Base-by-base conservation (phyloP, 345 rosid genomes). In the rapeseed (Brassica napus) region DNA sequence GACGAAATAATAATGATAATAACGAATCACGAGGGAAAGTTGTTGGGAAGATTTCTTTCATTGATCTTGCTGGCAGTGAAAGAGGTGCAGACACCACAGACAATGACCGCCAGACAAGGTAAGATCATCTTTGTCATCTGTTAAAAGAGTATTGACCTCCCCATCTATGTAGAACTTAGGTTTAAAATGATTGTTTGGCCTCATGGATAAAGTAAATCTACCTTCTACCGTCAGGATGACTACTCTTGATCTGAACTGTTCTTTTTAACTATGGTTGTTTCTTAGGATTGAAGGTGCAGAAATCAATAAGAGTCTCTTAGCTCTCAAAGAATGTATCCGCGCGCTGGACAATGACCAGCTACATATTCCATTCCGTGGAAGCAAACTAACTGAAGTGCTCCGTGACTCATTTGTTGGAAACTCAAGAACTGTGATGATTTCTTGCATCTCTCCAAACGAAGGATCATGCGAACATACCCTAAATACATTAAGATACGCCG, bases 51-150 rank as follows among this genome's bases (percentile, higher is more conserved):
- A 91, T 95, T 70, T 95, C 99, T 65, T 95, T 95, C 83, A 95
- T 95, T 77, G 99, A 95, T 85, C 98, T 95, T 85, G 99, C 97
- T 81, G 99, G 99, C 55, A 95, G 99, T 72, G 99, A 95, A 86
- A 88, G 98, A 82, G 99, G 98, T 80, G 99, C 99, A 37, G 98
- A 93, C 78, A 95, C 99, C 84, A 95, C 97, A 37, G 99, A 95
- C 74, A 95, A 90, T 85, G 99, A 95, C 75, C 86, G 97, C n/a
- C 98, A 93, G 82, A 95, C 99, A 60, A 90, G 98, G 99, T 95
- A 85, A 6, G 10, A 65, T 68, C 35, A 32, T 73, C 21, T 60
- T 61, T 68, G 15, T 79, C 63, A 3, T 44, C 63, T n/a, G 52
- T 2, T 21, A 8, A 21, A 42, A 30, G 30, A 16, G 14, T 58